Percentiles rank a stretch among this genome's conserved stretches.
These are phyloP conservation scores for Cladophialophora psammophila DNA, from an alignment of 2,329 filamentous ascomycete species.

Conservation along the genomic window DNA sequence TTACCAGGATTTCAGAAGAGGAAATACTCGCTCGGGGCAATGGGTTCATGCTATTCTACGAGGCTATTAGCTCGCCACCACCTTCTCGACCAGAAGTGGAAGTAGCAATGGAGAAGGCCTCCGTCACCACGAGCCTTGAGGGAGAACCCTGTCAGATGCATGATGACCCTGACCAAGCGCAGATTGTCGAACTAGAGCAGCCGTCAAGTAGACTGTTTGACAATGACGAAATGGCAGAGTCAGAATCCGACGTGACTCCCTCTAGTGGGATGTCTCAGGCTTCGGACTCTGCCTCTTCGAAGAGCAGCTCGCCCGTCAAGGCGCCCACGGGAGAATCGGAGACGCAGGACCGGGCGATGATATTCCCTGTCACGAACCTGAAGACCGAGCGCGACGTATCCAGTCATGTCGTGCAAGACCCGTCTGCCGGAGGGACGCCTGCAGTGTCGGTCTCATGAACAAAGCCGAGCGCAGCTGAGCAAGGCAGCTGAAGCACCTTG, in stretches of 20 bases:
- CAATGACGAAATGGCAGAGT: conserved; percentile 4
- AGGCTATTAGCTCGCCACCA: conserved; percentile 56
- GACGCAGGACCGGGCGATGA: background rate
- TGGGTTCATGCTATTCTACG: conserved; percentile 98
- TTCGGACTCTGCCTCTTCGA: conserved; percentile 11
- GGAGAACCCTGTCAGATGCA: background rate
- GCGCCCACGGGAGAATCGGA: background rate
- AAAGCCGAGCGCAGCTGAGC: no score
- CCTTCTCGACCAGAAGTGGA: background rate
- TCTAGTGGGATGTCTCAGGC: conserved; percentile 10
- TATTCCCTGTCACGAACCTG: conserved; percentile 7
- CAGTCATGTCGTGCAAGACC: conserved; percentile 1
- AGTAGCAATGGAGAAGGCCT: background rate
- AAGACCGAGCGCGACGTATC: conserved; percentile 7
- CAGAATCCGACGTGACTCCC: background rate
- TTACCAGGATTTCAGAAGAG: conserved; percentile 75
- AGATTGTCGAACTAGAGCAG: background rate
- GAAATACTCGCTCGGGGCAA: conserved; percentile 77
- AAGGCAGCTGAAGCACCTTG: background rate
- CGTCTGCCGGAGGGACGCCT: background rate
- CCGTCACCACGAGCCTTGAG: background rate
- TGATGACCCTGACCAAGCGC: background rate
- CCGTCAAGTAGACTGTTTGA: background rate
- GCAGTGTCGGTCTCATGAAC: conserved; percentile 1
- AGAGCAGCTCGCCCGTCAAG: conserved; percentile 15